Conservation (phyloP, 129 eudicot species). For the Sambucus nigra region DNA sequence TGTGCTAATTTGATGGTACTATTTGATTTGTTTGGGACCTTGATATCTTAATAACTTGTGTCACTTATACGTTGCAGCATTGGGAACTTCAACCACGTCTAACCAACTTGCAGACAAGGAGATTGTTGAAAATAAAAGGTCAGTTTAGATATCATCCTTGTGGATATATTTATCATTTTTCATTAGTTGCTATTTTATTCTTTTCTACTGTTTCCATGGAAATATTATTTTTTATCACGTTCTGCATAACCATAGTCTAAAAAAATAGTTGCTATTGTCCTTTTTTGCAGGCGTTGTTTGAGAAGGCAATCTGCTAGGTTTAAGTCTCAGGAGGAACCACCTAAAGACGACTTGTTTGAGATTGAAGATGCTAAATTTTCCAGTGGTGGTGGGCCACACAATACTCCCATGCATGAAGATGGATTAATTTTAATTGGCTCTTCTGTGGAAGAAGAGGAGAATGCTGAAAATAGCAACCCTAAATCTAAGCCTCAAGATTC, state of each 20-base stretch:
- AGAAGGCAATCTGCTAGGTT: slow-evolving; percentile 48
- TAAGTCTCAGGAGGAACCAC: slow-evolving; percentile 22
- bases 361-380: slow-evolving; percentile 27
- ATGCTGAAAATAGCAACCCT: background rate
- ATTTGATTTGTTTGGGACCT: background rate
- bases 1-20: background rate
- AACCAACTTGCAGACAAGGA: slow-evolving; percentile 41
- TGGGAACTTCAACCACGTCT: slow-evolving; percentile 39
- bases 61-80: slow-evolving; percentile 33
- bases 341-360: slow-evolving; percentile 39
- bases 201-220: background rate
- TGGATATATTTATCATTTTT: background rate
- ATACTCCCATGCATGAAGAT: slow-evolving; percentile 19
- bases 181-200: background rate
- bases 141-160: background rate
- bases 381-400: background rate
- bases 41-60: slow-evolving; percentile 3
- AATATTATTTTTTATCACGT: background rate
- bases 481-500: slow-evolving; percentile 6
- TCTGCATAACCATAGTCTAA: background rate
- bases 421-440: slow-evolving; percentile 14
- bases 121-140: slow-evolving; percentile 56
- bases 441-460: slow-evolving; percentile 6
- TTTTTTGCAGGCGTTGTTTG: slow-evolving; percentile 42
- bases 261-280: background rate